Percentiles rank a stretch among this genome's conserved stretches.
These are phyloP conservation scores for Ceratobasidium sp. DNA, from an alignment of 1,284 basidiomycete species.

Conservation along the genomic window DNA sequence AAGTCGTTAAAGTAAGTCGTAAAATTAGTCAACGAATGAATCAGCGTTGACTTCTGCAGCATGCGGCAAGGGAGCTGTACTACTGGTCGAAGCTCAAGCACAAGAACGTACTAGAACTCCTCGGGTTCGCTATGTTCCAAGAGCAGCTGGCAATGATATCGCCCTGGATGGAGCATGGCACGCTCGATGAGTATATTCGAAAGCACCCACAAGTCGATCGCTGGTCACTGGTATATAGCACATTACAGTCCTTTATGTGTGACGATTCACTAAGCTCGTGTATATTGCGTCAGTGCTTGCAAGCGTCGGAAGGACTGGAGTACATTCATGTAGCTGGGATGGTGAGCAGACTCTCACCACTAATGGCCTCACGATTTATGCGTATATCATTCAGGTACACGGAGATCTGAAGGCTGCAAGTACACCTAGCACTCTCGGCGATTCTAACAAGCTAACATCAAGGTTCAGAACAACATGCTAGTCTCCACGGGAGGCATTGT, in stretches of 20 bases:
- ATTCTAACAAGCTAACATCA: neutral
- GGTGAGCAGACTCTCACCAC: neutral
- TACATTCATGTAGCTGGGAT: conserved; percentile 5
- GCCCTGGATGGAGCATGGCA: conserved; percentile 19
- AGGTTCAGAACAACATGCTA: conserved; percentile 10
- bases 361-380: neutral
- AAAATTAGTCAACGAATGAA: neutral
- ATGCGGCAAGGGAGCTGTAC: conserved; percentile 31
- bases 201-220: neutral
- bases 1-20: neutral
- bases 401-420: neutral
- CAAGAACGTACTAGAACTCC: conserved; percentile 13
- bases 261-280: neutral
- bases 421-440: no score
- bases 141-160: conserved; percentile 33
- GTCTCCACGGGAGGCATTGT: neutral
- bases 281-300: neutral
- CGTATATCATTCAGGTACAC: neutral
- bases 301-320: neutral
- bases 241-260: neutral
- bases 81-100: conserved; percentile 37
- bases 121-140: conserved; percentile 27
- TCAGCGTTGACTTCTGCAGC: neutral
- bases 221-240: neutral
- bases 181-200: neutral